phyloP scores from a whole-genome alignment of 441 rosid species.

The Croton laevigatus region DNA sequence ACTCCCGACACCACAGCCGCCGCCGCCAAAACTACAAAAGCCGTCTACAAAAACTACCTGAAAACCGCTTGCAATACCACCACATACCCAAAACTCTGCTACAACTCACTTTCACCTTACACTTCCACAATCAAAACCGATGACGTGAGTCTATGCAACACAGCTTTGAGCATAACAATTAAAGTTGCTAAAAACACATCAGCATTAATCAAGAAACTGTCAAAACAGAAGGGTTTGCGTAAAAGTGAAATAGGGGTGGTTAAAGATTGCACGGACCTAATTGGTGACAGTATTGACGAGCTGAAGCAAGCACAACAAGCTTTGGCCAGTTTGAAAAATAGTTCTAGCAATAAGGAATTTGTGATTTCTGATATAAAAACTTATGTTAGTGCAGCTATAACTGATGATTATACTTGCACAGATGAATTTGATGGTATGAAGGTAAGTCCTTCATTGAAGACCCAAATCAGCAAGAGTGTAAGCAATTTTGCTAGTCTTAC shows the following conservation, averaged over 20 bases:
- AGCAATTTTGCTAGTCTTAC: slow-evolving; percentile 41
- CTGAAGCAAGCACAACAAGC: slow-evolving; percentile 42
- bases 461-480: slow-evolving; percentile 37
- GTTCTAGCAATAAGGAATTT: slow-evolving; percentile 19
- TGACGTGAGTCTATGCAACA: slow-evolving; percentile 46
- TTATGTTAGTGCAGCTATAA: slow-evolving; percentile 62
- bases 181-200: slow-evolving; percentile 36
- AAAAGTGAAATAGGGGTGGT: slow-evolving; percentile 37
- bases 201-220: slow-evolving; percentile 26
- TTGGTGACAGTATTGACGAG: slow-evolving; percentile 44
- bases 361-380: slow-evolving; percentile 47
- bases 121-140: slow-evolving; percentile 43
- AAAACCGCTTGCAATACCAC: slow-evolving; percentile 52
- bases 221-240: slow-evolving; percentile 32
- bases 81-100: slow-evolving; percentile 42
- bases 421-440: slow-evolving; percentile 54
- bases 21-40: slow-evolving; percentile 12
- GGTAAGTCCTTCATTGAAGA: slow-evolving; percentile 39
- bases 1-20: neutral
- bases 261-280: slow-evolving; percentile 50
- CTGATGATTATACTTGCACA: slow-evolving; percentile 63
- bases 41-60: slow-evolving; percentile 44
- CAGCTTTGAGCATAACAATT: slow-evolving; percentile 40
- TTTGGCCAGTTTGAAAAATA: slow-evolving; percentile 25
- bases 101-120: slow-evolving; percentile 44